Base-by-base conservation (phyloP, 805 yeast genomes). In the Saccharomyces jurei region DNA sequence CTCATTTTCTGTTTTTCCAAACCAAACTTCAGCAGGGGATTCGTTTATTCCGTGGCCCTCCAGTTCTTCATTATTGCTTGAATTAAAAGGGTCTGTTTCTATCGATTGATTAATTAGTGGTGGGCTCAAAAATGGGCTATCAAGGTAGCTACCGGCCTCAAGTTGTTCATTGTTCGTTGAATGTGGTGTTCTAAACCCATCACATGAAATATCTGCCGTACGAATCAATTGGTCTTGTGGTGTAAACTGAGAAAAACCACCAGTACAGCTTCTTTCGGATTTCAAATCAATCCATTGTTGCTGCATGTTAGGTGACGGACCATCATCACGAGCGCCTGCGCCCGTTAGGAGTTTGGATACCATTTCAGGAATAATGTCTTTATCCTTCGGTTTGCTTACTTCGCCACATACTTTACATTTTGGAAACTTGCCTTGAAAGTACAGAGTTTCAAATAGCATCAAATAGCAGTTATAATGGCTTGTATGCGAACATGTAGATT, bases 381-480 rank as follows among this genome's bases (percentile, higher is more conserved):
- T 68, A 47, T 66, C 70, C 3, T 53, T 53, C 4, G 74, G 74
- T n/a, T 56, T 58, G 0, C 66, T 54, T 3, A 46, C 41, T 14
- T 57, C 51, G 6, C 54, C 48, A 56, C 76, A 73, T 1, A 63
- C 44, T 2, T 57, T 52, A 52, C 76, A 72, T 3, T 46, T 41
- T 1, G 74, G 73, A 6, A 56, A 50, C 13, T 56, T 56, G 11
- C 56, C 51, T 26, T 50, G 27, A 28, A 30, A 46, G 54, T 63
- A 28, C 32, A 58, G 28, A 49, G 63, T 52, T 57, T 62, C 58
- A 25, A 71, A 56, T 44, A 72, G 52, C 6, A 73, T 65, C 3
- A 68, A 56, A 31, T 70, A 74, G 56, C 83, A 80, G 52, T 74
- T 70, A 52, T 69, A 68, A 60, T 80, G 83, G 29, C 75, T 65